Evolutionary conservation across 768 basidiomycete genomes (phyloP), one percentile per base, ranked within the genome.

Genomic region (Cyclocybe aegerita): DNA sequence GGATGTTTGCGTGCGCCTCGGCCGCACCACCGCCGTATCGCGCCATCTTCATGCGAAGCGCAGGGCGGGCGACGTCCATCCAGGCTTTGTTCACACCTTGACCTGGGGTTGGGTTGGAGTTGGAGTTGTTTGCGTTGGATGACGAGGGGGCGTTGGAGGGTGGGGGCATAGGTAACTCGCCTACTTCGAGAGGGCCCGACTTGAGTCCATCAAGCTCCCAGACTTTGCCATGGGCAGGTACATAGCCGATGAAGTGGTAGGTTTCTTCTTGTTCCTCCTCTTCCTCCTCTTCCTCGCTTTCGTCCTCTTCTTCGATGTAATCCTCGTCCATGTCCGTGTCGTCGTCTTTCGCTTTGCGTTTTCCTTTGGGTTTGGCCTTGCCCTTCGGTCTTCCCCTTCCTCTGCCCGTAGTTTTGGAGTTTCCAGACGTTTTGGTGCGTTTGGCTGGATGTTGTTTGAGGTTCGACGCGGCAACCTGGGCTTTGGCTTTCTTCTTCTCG

Each of bases 201-300:
- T 81, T 82, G 47, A 85, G 72, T 9, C 84, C 83, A 59, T 85
- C 82, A 45, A 86, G 74, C 62, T 86, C 83, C 83, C 83, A 86
- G n/a, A 85, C 82, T 55, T 83, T 82, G 7, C 82, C 82, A 57
- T 75, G 67, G 1, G 75, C 77, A 4, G 81, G 83, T 32, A 85
- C 79, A 57, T 83, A 86, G 8, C 80, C 82, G 51, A 85, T 82
- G 67, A 82, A 86, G 59, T 86, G 83, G 64, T 78, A 86, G 0
- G 69, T 69, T 43, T 83, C 82, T 36, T 77, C 74, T 12, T 59
- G 60, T 7, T 70, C 70, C 1, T 61, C 68, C 1, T 65, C 61
- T 14, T 61, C 58, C 3, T 52, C 48, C 4, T 64, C 61, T 9
- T 57, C 54, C 14, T 59, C 50, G 15, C 63, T 32, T 4, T 52